Evolutionary conservation across 805 yeast species (phyloP).

Genomic region (Jamesozyma jinghongensis): DNA sequence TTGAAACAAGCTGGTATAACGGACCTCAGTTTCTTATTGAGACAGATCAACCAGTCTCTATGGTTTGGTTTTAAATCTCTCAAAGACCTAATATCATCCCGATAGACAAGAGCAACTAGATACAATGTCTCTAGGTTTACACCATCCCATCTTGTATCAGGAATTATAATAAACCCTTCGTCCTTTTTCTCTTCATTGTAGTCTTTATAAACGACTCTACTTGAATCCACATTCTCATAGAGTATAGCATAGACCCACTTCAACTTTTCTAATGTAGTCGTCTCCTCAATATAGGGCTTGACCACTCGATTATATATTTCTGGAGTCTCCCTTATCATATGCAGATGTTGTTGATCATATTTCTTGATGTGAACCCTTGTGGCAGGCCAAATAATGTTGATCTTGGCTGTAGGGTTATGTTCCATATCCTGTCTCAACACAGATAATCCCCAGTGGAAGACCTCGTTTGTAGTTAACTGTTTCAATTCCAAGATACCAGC

Average conservation of each 20-base stretch:
- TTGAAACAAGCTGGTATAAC: conserved; percentile 43
- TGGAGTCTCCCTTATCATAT: conserved; percentile 73
- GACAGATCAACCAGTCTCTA: conserved; percentile 42
- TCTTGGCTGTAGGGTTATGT: conserved; percentile 49
- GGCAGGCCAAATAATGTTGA: conserved; percentile 82
- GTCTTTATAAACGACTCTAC: conserved; percentile 60
- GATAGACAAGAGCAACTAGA: conserved; percentile 63
- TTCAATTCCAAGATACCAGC: conserved; percentile 22
- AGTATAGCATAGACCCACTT: conserved; percentile 89
- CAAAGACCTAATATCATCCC: conserved; percentile 60
- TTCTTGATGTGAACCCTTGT: conserved; percentile 76
- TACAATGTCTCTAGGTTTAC: conserved; percentile 59
- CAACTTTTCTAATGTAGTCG: conserved; percentile 61
- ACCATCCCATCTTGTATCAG: conserved; percentile 98
- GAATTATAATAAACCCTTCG: conserved; percentile 68
- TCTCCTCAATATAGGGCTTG: conserved; percentile 65
- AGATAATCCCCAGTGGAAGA: conserved; percentile 73
- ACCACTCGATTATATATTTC: conserved; percentile 54
- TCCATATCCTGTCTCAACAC: conserved; percentile 39
- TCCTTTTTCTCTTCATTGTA: conserved; percentile 39
- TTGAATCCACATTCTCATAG: conserved; percentile 75
- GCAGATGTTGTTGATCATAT: conserved; percentile 51
- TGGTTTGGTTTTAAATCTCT: conserved; percentile 64
- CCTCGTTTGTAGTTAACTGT: conserved; percentile 62
- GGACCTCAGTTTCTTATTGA: conserved; percentile 38